Percentiles rank a stretch among this genome's conserved stretches.
phyloP scores from a whole-genome alignment of 805 yeast genomes.

The Wickerhamiella qilinensis region DNA sequence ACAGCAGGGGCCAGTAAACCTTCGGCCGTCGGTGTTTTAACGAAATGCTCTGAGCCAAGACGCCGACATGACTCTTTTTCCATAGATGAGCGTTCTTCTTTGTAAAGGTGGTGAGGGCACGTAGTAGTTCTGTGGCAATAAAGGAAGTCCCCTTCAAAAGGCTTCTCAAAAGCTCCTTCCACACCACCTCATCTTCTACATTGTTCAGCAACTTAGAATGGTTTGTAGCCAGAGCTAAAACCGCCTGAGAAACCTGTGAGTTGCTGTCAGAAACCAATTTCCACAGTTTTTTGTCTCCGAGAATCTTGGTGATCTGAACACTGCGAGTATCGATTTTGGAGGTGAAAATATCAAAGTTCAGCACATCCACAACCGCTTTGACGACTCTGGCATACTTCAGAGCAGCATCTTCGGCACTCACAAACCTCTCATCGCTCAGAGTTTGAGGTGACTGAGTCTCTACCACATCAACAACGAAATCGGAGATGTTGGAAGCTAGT shows the following conservation, averaged over 20 bases:
- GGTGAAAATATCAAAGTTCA: conserved; percentile 4
- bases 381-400: conserved; percentile 47
- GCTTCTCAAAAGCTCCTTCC: conserved; percentile 12
- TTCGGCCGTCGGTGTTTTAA: conserved; percentile 7
- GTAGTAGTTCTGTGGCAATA: conserved; percentile 16
- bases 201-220: conserved; percentile 14
- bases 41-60: conserved; percentile 10
- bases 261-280: conserved; percentile 26
- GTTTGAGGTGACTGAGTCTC: conserved; percentile 43
- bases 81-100: conserved; percentile 25
- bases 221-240: conserved; percentile 25
- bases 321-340: not conserved
- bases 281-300: conserved; percentile 31
- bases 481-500: conserved; percentile 40
- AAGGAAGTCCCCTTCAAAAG: conserved; percentile 8
- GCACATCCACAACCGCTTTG: conserved; percentile 27
- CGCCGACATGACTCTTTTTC: conserved; percentile 10
- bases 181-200: conserved; percentile 3
- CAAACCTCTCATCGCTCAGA: conserved; percentile 59
- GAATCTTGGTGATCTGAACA: conserved; percentile 19
- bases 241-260: conserved; percentile 27
- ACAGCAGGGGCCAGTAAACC: conserved; percentile 14
- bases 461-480: conserved; percentile 36
- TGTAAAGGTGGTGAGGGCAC: conserved; percentile 27
- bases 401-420: conserved; percentile 46